These are phyloP conservation scores for Mycena galopus DNA, from an alignment of 768 basidiomycete species.

Conservation along the genomic window DNA sequence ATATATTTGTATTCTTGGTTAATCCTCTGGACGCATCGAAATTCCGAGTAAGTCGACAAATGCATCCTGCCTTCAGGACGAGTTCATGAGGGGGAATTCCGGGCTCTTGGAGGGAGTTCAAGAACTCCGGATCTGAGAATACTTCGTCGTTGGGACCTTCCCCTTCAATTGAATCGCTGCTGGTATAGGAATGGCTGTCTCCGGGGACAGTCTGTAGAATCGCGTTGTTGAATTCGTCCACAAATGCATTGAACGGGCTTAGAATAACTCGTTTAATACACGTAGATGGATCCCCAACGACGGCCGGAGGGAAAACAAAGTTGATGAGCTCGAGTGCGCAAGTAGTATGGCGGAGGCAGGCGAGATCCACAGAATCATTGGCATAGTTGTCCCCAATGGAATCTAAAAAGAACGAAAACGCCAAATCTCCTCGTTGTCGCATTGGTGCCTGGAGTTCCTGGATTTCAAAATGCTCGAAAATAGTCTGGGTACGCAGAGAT, in stretches of 20 bases:
- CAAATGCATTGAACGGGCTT: neutral
- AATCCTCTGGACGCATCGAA: neutral
- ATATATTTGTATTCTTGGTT: neutral
- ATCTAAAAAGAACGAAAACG: neutral
- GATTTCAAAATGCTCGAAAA: neutral
- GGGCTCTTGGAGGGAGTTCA: neutral
- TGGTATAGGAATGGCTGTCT: neutral
- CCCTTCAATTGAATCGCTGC: neutral
- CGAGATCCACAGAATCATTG: neutral
- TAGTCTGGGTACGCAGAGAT: neutral
- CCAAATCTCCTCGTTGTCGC: neutral
- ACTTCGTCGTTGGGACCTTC: neutral
- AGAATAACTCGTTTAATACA: neutral
- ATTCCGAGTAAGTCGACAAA: neutral
- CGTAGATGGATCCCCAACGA: neutral
- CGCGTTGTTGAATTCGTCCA: neutral
- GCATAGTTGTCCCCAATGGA: neutral
- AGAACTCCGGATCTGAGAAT: neutral
- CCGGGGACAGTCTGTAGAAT: neutral
- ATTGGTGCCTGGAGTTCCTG: neutral
- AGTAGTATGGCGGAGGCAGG: neutral
- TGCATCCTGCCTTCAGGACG: neutral
- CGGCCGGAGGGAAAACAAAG: neutral
- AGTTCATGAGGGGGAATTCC: neutral
- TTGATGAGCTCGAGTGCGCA: neutral